Base-by-base conservation (phyloP, 169 alveolate species). In the Cystoisospora suis region DNA sequence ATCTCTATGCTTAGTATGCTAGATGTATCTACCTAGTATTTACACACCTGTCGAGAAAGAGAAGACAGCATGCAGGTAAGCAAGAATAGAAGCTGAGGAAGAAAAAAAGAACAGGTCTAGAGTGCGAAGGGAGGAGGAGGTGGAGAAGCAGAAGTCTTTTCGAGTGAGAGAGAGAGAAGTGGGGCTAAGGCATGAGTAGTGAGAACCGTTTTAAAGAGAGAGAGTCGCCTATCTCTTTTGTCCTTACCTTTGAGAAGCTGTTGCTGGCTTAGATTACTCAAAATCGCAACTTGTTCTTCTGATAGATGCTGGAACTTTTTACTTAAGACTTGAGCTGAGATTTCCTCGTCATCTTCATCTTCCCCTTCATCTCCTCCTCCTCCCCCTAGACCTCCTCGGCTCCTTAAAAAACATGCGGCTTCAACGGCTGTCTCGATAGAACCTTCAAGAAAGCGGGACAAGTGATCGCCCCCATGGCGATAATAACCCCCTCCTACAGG, bases 191-290 rank as follows among this genome's bases (percentile, higher is more conserved):
- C n/a, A n/a, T n/a, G n/a, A n/a, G n/a, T n/a, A n/a, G n/a, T n/a
- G n/a, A n/a, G n/a, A n/a, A n/a, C n/a, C n/a, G n/a, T n/a, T n/a
- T n/a, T n/a, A n/a, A n/a, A n/a, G n/a, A n/a, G n/a, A n/a, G n/a
- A n/a, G n/a, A n/a, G n/a, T n/a, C n/a, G n/a, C n/a, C n/a, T n/a
- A n/a, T n/a, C n/a, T n/a, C n/a, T n/a, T n/a, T n/a, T n/a, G n/a
- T 3, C 27, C 81, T 6, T 27, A 72, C 83, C 83, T 72, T 40
- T 72, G n/a, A 72, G 83, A 29, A 72, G 53, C 56, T 72, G 83
- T 34, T 72, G 15, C 23, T 72, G 83, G 42, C 42, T 72, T 46
- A 72, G 53, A 56, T 34, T 72, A 9, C 58, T 38, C 34, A 72
- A 40, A 38, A 72, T 72, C 40, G 83, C 83, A 36, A 72, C 42